Base-by-base conservation (phyloP, 306 rosid species). In the Carpinus viminea region DNA sequence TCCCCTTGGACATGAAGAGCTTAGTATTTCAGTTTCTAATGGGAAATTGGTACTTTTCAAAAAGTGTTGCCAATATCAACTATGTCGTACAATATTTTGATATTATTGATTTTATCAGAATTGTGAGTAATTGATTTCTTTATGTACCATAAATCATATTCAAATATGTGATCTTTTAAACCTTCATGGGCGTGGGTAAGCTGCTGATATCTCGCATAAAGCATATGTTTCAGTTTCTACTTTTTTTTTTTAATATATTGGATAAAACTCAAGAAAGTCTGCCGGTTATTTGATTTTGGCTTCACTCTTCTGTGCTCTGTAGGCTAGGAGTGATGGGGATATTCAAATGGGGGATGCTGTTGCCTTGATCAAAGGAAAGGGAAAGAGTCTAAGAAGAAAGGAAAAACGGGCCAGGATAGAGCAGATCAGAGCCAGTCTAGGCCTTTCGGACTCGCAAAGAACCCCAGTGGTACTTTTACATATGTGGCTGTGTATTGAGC, bases 351-450 rank as follows among this genome's bases (percentile, higher is more conserved):
- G 97, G 80, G 93, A 95, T 81, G 97, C 96, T 8, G 93, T 95
- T 87, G 97, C 97, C 78, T 78, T 95, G 83, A 91, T 95, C 79
- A 95, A 91, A 85, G 98, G 98, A 10, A 89, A 60, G 77, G 93
- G 89, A 41, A 92, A 70, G 83, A 91, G 47, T 83, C 85, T 95
- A 51, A 92, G 94, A 24, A 92, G 98, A 84, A 92, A 95, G 87
- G 98, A 93, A 85, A 92, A 96, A 79, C 91, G 93, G 86, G 91
- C 90, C 18, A 89, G 98, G 85, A 91, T 95, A 79, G 97, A 95
- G 80, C 98, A 92, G 88, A 95, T 95, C 78, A 87, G 97, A 90
- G 98, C 98, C 73, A 95, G 96, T 83, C 98, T 95, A 52, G 98
- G 98, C 54, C 94, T 95, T 90, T 95, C 98, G 21, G 98, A 95